phyloP scores from a whole-genome alignment of 2,329 filamentous ascomycete genomes.

The Paraphaeosphaeria sporulosa region DNA sequence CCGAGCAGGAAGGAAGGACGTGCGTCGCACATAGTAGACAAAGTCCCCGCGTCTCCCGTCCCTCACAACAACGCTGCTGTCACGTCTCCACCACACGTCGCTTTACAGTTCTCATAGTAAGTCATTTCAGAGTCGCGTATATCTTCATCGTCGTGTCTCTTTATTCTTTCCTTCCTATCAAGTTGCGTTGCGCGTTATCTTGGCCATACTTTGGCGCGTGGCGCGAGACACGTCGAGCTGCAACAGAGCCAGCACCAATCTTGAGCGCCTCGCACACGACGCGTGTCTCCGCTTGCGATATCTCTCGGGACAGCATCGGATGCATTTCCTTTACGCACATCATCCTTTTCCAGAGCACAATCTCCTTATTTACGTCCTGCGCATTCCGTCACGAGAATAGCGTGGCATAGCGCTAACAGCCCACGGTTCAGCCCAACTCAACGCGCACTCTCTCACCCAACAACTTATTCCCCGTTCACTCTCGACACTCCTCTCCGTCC shows the following conservation, averaged over 20 bases:
- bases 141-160: conserved; percentile 4
- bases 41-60: conserved; percentile 17
- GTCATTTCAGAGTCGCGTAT: conserved; percentile 21
- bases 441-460: too few relatives aligned
- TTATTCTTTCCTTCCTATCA: neutral
- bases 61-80: conserved; percentile 22
- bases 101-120: conserved; percentile 5
- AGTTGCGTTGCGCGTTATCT: neutral
- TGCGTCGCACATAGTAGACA: conserved; percentile 10
- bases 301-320: neutral
- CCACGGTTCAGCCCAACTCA: conserved; percentile 8
- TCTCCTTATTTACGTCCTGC: neutral
- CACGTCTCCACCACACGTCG: conserved; percentile 18
- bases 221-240: conserved; percentile 8
- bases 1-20: conserved; percentile 13
- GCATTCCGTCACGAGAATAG: conserved; percentile 1
- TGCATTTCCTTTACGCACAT: neutral
- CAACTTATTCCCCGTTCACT: too few relatives aligned
- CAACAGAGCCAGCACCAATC: neutral
- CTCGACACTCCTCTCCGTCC: neutral
- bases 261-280: conserved; percentile 15
- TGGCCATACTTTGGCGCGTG: conserved; percentile 1
- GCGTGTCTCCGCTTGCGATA: neutral
- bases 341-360: neutral
- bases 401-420: conserved; percentile 5